phyloP scores from a whole-genome alignment of 441 rosid species.

The Euphorbia celastroides region DNA sequence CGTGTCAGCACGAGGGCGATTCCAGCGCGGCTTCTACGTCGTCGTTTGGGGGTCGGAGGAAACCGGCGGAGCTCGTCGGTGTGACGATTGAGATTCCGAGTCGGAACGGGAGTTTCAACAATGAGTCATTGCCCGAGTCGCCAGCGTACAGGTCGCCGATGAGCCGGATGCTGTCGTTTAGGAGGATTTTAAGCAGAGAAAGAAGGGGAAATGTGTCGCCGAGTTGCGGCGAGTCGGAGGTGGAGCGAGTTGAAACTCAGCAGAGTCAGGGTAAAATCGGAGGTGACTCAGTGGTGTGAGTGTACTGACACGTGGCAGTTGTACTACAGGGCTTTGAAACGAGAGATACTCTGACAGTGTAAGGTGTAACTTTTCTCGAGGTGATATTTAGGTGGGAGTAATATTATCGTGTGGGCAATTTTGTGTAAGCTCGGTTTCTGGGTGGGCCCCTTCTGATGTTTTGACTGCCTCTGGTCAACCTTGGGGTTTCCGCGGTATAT shows the following conservation, averaged over 20 bases:
- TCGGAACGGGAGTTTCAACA: conserved; percentile 32
- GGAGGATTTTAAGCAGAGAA: conserved; percentile 63
- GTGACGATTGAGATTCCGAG: conserved; percentile 44
- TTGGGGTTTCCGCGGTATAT: conserved; percentile 9
- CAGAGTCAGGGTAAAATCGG: background rate
- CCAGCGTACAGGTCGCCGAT: conserved; percentile 58
- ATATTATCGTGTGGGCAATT: background rate
- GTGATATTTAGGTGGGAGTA: background rate
- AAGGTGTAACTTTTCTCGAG: conserved; percentile 7
- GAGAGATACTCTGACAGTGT: background rate
- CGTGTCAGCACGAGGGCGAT: conserved; percentile 27
- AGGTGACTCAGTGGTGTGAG: background rate
- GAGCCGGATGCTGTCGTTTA: conserved; percentile 70
- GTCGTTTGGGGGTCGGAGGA: conserved; percentile 25
- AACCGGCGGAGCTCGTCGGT: conserved; percentile 32
- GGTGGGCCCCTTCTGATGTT: background rate
- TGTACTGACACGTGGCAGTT: background rate
- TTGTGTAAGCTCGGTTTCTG: background rate
- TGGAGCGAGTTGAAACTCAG: conserved; percentile 40
- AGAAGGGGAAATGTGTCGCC: conserved; percentile 29
- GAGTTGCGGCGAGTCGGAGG: conserved; percentile 36
- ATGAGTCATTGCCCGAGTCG: conserved; percentile 30
- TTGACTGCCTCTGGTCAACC: background rate
- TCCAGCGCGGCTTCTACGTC: conserved; percentile 25
- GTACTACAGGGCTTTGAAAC: background rate